A percentile compares a stretch with the other conserved stretches of the same genome.
Conservation (phyloP, 208 protist species). For the Acanthamoeba culbertsoni region DNA sequence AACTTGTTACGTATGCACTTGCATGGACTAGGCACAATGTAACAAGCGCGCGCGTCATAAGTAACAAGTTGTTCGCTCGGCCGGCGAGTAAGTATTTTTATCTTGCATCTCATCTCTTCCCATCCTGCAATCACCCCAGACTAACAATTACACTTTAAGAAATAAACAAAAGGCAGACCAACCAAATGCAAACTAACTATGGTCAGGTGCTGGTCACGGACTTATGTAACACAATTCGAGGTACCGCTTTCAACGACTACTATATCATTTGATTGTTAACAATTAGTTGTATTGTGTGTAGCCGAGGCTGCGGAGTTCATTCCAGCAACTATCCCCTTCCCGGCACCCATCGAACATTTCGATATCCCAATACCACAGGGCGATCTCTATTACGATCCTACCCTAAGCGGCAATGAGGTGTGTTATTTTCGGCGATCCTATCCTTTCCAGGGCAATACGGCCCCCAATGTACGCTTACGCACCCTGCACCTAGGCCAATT, state of each 20-base stretch:
- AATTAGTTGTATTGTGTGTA: neutral
- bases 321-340: neutral
- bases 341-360: neutral
- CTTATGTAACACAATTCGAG: neutral
- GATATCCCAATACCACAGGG: neutral
- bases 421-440: neutral
- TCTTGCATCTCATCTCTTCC: neutral
- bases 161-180: neutral
- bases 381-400: neutral
- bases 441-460: neutral
- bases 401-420: neutral
- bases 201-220: neutral
- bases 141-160: neutral
- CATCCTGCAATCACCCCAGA: neutral
- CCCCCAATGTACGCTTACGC: neutral
- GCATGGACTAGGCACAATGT: neutral
- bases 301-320: neutral
- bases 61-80: neutral
- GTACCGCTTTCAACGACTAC: neutral
- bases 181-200: neutral
- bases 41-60: neutral
- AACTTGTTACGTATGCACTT: neutral
- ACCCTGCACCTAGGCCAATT: neutral
- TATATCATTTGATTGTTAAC: neutral
- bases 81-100: neutral